Percentiles rank a stretch among this genome's conserved stretches.
These are phyloP conservation scores for Camelina sativa DNA, from an alignment of 345 rosid genomes.

Conservation along the genomic window DNA sequence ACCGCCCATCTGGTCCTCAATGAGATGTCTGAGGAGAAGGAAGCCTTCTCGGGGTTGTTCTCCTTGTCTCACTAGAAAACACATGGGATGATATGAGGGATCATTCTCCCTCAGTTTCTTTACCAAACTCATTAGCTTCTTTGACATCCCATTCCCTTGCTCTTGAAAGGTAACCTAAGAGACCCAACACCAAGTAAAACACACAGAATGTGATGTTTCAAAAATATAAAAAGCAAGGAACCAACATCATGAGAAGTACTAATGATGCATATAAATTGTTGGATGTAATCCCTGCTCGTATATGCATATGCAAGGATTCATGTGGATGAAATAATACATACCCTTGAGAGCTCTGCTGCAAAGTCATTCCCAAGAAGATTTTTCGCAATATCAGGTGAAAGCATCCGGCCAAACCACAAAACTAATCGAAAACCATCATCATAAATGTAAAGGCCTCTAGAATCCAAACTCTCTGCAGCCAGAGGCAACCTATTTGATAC, in stretches of 20 bases:
- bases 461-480: constrained; percentile 85
- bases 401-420: constrained; percentile 94
- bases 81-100: constrained; percentile 70
- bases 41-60: constrained; percentile 97
- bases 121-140: constrained; percentile 66
- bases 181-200: constrained; percentile 27
- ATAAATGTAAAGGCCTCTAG: constrained; percentile 86
- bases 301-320: not conserved
- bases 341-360: constrained; percentile 91
- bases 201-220: constrained; percentile 2
- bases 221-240: not conserved
- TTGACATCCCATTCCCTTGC: constrained; percentile 83
- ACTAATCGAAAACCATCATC: constrained; percentile 90
- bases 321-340: constrained; percentile 41
- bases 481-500: constrained; percentile 64
- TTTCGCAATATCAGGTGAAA: constrained; percentile 83
- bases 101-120: constrained; percentile 76
- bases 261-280: constrained; percentile 2
- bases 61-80: constrained; percentile 91
- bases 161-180: constrained; percentile 67
- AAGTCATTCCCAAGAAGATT: constrained; percentile 85
- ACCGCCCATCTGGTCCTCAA: constrained; percentile 86
- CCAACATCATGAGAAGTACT: not conserved
- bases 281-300: not conserved
- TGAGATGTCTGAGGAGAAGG: constrained; percentile 74